Evolutionary conservation across 352 stramenopile species (phyloP).

Genomic region (Saprolegnia parasitica): DNA sequence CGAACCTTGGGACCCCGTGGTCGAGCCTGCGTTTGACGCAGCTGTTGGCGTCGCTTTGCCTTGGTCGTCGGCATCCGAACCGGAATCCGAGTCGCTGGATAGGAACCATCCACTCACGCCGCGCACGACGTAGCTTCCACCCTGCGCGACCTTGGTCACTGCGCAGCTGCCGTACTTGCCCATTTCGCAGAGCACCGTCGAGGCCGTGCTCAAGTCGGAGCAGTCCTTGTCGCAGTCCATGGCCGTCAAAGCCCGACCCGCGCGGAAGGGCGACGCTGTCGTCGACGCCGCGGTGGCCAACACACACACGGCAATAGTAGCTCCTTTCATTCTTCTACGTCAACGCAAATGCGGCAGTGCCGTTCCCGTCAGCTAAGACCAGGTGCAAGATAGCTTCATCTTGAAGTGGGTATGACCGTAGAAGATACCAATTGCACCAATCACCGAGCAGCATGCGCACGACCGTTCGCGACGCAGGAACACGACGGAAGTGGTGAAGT

Average conservation of each 20-base stretch:
- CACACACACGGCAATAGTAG: neutral
- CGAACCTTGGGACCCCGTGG: no score
- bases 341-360: neutral
- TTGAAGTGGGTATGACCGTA: neutral
- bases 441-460: neutral
- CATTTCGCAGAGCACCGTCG: conserved; percentile 14
- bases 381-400: neutral
- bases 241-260: neutral
- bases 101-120: neutral
- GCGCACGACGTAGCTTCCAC: neutral
- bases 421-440: conserved; percentile 3
- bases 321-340: neutral
- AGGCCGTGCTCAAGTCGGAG: neutral
- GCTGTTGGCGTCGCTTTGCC: no score
- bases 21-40: no score
- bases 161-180: neutral
- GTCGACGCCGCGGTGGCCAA: neutral
- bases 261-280: conserved; percentile 2
- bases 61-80: no score
- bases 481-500: neutral
- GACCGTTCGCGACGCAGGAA: neutral
- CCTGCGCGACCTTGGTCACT: neutral
- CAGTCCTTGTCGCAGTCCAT: conserved; percentile 20
- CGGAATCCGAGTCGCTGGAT: neutral
- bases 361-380: neutral